Evolutionary conservation across 2,329 filamentous ascomycete genomes (phyloP).

Genomic region (Diaporthe sp.): DNA sequence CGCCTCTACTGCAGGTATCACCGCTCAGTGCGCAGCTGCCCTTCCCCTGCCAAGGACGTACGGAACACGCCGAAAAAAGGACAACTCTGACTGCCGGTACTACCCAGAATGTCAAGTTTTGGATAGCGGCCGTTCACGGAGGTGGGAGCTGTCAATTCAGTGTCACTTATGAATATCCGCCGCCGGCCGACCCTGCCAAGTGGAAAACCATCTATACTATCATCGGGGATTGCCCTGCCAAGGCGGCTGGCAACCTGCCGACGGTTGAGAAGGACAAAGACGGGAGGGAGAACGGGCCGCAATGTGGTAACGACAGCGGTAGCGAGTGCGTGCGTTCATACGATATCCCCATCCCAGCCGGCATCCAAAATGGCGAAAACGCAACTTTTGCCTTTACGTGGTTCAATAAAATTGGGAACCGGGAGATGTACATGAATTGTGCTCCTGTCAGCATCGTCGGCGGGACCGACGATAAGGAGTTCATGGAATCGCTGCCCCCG

Average conservation of each 20-base stretch:
- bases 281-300: neutral
- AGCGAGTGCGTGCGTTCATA: neutral
- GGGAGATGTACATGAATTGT: slow-evolving; percentile 80
- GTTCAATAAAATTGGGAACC: slow-evolving; percentile 73
- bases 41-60: slow-evolving; percentile 7
- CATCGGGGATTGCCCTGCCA: neutral
- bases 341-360: neutral
- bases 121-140: neutral
- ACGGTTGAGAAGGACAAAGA: neutral
- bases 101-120: neutral
- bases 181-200: neutral
- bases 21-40: neutral
- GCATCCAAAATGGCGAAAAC: slow-evolving; percentile 42
- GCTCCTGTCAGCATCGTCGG: slow-evolving; percentile 67
- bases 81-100: slow-evolving; percentile 6
- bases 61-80: neutral
- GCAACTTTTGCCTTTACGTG: slow-evolving; percentile 74
- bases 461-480: slow-evolving; percentile 45
- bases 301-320: neutral
- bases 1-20: neutral
- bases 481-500: slow-evolving; percentile 61
- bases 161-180: slow-evolving; percentile 7
- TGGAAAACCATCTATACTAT: slow-evolving; percentile 7
- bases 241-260: neutral
- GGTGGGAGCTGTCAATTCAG: neutral